phyloP scores from a whole-genome alignment of 257 asterid species.

The Sherardia arvensis region DNA sequence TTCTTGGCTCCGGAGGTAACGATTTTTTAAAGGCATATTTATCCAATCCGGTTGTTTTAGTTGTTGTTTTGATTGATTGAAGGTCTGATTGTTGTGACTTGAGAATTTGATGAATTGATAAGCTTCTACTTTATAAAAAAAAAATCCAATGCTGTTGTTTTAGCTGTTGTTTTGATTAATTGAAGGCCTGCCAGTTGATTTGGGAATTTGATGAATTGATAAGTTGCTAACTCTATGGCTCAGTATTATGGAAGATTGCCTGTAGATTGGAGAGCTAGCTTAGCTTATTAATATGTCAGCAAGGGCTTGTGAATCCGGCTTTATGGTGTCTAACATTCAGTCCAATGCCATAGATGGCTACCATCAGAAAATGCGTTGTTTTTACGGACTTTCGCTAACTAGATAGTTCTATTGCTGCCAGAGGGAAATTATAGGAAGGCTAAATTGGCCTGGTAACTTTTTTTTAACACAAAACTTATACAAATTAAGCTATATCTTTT shows the following conservation, averaged over 20 bases:
- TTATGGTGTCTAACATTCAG: neutral
- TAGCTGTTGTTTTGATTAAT: too few relatives aligned
- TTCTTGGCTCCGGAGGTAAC: too few relatives aligned
- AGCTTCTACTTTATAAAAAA: too few relatives aligned
- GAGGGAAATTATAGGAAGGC: neutral
- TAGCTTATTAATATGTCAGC: neutral
- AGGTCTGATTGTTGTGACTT: too few relatives aligned
- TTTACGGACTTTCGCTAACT: neutral
- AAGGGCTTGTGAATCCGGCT: neutral
- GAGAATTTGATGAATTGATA: too few relatives aligned
- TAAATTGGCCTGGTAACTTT: neutral
- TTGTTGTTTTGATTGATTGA: neutral
- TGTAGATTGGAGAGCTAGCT: neutral
- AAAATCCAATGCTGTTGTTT: too few relatives aligned
- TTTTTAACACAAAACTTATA: too few relatives aligned
- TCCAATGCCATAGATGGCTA: neutral
- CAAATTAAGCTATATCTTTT: neutral
- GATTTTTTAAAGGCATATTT: neutral
- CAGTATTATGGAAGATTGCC: neutral
- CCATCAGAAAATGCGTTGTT: neutral
- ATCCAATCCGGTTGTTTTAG: neutral
- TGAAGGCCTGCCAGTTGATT: neutral
- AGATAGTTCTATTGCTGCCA: neutral
- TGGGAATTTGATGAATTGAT: neutral
- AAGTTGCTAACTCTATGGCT: too few relatives aligned